A percentile compares a stretch with the other conserved stretches of the same genome.
phyloP scores from a whole-genome alignment of 768 basidiomycete species.

The Trametes gibbosa region DNA sequence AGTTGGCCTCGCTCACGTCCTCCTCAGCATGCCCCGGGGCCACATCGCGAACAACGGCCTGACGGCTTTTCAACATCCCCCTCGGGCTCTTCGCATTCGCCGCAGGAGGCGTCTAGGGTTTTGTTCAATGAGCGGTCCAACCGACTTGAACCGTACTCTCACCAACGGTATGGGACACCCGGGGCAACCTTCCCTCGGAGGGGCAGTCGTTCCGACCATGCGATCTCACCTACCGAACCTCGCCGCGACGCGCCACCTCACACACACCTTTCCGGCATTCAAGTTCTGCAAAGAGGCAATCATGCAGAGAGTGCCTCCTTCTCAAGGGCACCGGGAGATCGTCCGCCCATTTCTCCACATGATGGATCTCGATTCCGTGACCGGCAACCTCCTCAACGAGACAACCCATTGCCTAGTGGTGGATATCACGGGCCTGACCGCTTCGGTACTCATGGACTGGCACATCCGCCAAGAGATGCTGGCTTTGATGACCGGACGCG shows the following conservation, averaged over 20 bases:
- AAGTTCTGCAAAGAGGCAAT: conserved; percentile 56
- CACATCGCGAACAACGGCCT: conserved; percentile 41
- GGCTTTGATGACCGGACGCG: conserved; percentile 8
- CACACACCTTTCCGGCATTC: conserved; percentile 40
- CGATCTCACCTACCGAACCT: conserved; percentile 38
- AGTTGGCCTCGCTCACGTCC: conserved; percentile 79
- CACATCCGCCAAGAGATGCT: conserved; percentile 8
- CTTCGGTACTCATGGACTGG: background rate
- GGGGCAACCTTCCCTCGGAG: conserved; percentile 37
- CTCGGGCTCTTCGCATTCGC: conserved; percentile 42
- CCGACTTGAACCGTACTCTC: conserved; percentile 78
- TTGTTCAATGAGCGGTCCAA: conserved; percentile 98
- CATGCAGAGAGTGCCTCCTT: conserved; percentile 10
- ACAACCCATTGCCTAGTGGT: conserved; percentile 7
- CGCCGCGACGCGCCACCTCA: conserved; percentile 49
- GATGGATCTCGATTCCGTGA: conserved; percentile 22
- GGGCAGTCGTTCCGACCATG: conserved; percentile 42
- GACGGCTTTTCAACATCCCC: conserved; percentile 31
- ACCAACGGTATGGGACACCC: conserved; percentile 40
- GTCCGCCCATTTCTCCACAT: conserved; percentile 10
- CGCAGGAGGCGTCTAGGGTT: conserved; percentile 61
- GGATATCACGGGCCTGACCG: background rate
- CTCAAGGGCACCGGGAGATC: conserved; percentile 22
- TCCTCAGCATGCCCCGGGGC: conserved; percentile 40
- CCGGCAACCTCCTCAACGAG: conserved; percentile 22